Evolutionary conservation across 2,329 filamentous ascomycete genomes (phyloP), one percentile per base, ranked within the genome.

Genomic region (Daldinia eschscholtzii): DNA sequence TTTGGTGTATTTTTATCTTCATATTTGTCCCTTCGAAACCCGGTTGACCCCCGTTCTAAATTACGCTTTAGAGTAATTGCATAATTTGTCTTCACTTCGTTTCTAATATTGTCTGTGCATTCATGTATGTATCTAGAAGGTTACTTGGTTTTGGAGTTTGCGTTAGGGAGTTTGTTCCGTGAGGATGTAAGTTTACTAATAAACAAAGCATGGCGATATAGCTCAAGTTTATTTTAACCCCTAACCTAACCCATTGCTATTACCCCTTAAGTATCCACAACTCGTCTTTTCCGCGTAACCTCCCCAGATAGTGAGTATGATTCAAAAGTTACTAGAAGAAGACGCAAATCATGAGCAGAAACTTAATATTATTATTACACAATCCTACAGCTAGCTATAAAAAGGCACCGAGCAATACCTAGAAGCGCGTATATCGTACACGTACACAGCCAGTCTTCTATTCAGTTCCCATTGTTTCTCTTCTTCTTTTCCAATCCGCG

Each of bases 391-490:
- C 33, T 57, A 44, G 13, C 30, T 33, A 35, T 35, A 9, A 57
- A 35, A 52, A 20, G n/a, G n/a, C n/a, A 55, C n/a, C n/a, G 4
- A 20, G 39, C n/a, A 57, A 42, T 42, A 23, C 20, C 20, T 13
- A 52, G 56, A 60, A 48, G 52, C 57, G 63, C 55, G 60, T 61
- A 61, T 58, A 53, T 65, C 63, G 50, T 65, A 65, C 62, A 65
- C 63, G 57, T 61, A 52, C 57, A 26, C 50, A 52, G 26, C n/a
- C 13, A 23, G 39, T 33, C 20, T 39, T 35, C 33, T 35, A 10
- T 37, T 59, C 46, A 26, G 13, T 56, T n/a, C 37, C 53, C 15
- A 12, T 30, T 41, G 52, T 33, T 13, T 37, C 35, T 37, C 12
- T 39, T 55, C 10, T 37, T 10, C 10, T 37, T 39, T 55, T 52